These are phyloP conservation scores for Naganishia randhawae DNA, from an alignment of 768 basidiomycete species.

Conservation along the genomic window DNA sequence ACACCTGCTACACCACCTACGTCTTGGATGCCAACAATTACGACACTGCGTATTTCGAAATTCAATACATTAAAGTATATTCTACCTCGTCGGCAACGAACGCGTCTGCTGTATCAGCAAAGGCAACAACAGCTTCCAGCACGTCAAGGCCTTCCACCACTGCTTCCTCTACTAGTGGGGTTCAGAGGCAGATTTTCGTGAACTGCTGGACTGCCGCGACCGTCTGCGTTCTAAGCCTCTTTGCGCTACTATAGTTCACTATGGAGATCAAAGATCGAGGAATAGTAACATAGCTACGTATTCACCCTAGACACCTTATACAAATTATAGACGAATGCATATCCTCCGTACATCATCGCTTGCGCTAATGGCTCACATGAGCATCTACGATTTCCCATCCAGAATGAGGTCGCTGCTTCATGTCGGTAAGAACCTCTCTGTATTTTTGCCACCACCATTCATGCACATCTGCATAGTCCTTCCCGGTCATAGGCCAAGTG, in stretches of 20 bases:
- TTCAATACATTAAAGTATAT: conserved; percentile 62
- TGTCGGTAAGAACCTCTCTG: conserved; percentile 39
- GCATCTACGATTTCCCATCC: conserved; percentile 41
- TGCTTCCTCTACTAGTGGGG: not conserved
- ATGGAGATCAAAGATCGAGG: not conserved
- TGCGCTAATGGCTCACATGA: conserved; percentile 34
- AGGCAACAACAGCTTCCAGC: not conserved
- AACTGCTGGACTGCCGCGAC: not conserved
- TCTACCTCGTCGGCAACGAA: conserved; percentile 26
- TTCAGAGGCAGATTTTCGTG: not conserved
- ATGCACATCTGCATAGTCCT: conserved; percentile 41
- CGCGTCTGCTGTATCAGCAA: conserved; percentile 6
- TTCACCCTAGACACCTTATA: conserved; percentile 3
- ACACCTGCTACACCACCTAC: conserved; percentile 70
- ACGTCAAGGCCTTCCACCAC: not conserved
- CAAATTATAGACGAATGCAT: not conserved
- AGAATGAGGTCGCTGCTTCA: conserved; percentile 25
- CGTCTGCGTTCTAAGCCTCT: not conserved
- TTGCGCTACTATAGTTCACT: not conserved
- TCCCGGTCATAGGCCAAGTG: conserved; percentile 26
- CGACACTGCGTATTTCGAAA: conserved; percentile 68
- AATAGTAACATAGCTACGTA: not conserved
- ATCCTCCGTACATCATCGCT: not conserved
- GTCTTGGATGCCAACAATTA: conserved; percentile 65
- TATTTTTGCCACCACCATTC: conserved; percentile 49